Percentiles rank a stretch among this genome's conserved stretches.
phyloP scores from a whole-genome alignment of 805 yeast genomes.

The Ogataea angusta region DNA sequence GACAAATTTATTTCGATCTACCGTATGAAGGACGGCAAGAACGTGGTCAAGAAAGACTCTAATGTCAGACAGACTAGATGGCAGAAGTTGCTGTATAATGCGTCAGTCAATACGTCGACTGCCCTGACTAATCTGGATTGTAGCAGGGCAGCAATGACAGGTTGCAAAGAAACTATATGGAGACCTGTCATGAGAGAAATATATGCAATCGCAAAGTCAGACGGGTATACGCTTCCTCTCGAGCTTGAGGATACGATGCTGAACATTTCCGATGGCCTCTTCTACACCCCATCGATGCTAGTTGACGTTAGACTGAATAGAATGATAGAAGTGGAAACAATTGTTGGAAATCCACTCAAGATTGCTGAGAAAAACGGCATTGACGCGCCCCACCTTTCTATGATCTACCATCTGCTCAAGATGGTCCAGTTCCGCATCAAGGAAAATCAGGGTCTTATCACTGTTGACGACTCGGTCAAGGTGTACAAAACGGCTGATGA shows the following conservation, averaged over 20 bases:
- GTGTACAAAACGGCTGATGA: conserved; percentile 7
- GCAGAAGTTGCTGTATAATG: conserved; percentile 44
- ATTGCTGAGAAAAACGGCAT: conserved; percentile 40
- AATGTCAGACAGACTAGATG: conserved; percentile 38
- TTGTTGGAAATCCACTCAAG: conserved; percentile 37
- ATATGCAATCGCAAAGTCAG: conserved; percentile 42
- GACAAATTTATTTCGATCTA: conserved; percentile 29
- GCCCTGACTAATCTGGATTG: conserved; percentile 36
- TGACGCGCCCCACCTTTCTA: conserved; percentile 52
- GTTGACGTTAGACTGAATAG: conserved; percentile 39
- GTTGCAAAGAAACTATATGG: conserved; percentile 23
- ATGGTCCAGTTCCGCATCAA: conserved; percentile 58
- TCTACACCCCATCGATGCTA: conserved; percentile 44
- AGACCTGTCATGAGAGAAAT: conserved; percentile 44
- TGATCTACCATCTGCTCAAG: conserved; percentile 54
- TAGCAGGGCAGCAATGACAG: conserved; percentile 30
- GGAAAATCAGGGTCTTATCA: conserved; percentile 47
- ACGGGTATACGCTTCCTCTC: conserved; percentile 38
- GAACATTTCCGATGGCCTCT: conserved; percentile 35
- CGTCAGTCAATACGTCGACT: conserved; percentile 41
- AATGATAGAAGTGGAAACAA: conserved; percentile 40
- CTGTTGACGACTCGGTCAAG: conserved; percentile 25
- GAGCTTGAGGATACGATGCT: conserved; percentile 34
- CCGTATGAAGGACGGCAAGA: conserved; percentile 21
- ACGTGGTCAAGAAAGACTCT: conserved; percentile 26